phyloP scores from a whole-genome alignment of 306 rosid genomes.

The Cicer yamashitae region DNA sequence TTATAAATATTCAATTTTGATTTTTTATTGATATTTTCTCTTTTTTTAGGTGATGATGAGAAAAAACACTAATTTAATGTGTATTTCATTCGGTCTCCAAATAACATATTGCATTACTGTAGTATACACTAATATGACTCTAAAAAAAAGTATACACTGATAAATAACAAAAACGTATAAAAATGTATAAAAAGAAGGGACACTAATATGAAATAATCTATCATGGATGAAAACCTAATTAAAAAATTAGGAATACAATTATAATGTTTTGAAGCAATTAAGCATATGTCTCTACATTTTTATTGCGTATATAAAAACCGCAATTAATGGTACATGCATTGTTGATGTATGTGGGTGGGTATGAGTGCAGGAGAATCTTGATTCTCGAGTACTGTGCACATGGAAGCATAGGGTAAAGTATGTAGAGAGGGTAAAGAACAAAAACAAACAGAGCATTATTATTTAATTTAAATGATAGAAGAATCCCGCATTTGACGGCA shows the following conservation, averaged over 20 bases:
- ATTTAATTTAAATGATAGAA: neutral
- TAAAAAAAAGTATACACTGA: too few species aligned
- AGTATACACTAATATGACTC: too few species aligned
- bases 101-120: too few species aligned
- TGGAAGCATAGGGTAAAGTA: slow-evolving; percentile 45
- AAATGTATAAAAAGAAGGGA: too few species aligned
- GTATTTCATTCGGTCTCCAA: too few species aligned
- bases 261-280: neutral
- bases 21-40: too few species aligned
- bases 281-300: neutral
- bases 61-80: too few species aligned
- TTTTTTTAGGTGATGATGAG: too few species aligned
- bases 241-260: too few species aligned
- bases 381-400: slow-evolving; percentile 41
- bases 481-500: slow-evolving; percentile 53
- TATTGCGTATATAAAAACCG: slow-evolving; percentile 26
- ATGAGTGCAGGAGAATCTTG: slow-evolving; percentile 42
- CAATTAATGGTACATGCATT: slow-evolving; percentile 27
- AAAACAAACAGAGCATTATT: slow-evolving; percentile 7
- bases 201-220: too few species aligned
- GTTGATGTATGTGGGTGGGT: slow-evolving; percentile 38
- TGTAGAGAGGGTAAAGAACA: slow-evolving; percentile 36
- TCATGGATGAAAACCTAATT: too few species aligned
- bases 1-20: too few species aligned
- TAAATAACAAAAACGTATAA: neutral